Evolutionary conservation across 371 early-diverging fungal species (phyloP), one percentile per base, ranked within the genome.

Genomic region (Lichtheimia ramosa): DNA sequence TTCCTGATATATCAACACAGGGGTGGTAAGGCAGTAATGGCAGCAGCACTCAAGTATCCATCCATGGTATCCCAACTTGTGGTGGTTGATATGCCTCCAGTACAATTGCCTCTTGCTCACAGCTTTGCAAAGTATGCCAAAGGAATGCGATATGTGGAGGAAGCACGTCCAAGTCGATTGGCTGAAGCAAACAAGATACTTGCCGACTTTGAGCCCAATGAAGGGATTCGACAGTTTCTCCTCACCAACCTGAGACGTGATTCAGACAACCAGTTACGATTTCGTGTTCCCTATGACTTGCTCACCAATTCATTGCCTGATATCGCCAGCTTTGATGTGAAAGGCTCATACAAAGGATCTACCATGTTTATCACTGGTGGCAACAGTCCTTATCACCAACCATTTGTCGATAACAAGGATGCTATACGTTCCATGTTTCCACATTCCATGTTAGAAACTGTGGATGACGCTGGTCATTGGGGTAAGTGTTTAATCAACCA

Each of bases 1-100:
- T 15, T 46, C n/a, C 34, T 34, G 6, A 34, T 8, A 34, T 34
- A 13, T 39, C 2, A 16, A 27, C 23, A 15, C 18, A 86, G 88
- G 91, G 96, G 97, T 28, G 96, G 95, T n/a, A 94, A 95, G 62
- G 91, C 88, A 0, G 92, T 88, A 0, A 96, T 97, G 96, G 74
- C 77, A 23, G 59, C 89, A 15, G 93, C 95, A 0, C 66, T 95
- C 21, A 48, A 60, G 18, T 52, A 69, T 7, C 87, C 83, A 0
- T 64, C 67, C 2, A 56, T 76, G 5, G 56, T 95, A 4, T 79
- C 86, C 12, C 85, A 85, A 52, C 68, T 96, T 13, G 71, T 94
- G 16, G 90, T 93, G 2, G 92, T 93, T 5, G 96, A 97, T 63
- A 92, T 91, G 78, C 84, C 94, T 1, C 96, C 97, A 0, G 65